Conservation (phyloP, 2,329 filamentous ascomycete species). For the Talaromyces albobiverticillius region DNA sequence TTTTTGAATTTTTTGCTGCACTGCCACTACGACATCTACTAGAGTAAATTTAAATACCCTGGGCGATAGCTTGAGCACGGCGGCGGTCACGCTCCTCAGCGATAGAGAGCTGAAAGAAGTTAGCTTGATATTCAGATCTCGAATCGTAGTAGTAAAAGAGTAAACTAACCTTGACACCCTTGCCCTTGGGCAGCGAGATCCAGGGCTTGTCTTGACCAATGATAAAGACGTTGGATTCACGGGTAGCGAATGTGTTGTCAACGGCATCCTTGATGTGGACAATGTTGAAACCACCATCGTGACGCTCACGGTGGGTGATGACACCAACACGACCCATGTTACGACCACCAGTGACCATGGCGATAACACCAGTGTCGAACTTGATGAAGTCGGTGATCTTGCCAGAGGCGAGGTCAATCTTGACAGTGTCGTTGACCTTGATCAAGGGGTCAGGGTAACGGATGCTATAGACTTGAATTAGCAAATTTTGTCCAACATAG, state of each 20-base stretch:
- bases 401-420: constrained; percentile 94
- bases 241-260: constrained; percentile 99
- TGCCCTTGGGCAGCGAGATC: constrained; percentile 99
- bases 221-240: constrained; percentile 99
- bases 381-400: constrained; percentile 98
- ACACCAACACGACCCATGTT: constrained; percentile 99
- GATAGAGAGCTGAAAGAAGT: constrained; percentile 69
- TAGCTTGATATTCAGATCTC: neutral
- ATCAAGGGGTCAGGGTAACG: constrained; percentile 97
- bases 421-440: constrained; percentile 99
- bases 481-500: constrained; percentile 26
- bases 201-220: constrained; percentile 98
- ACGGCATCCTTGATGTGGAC: constrained; percentile 99
- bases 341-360: constrained; percentile 98
- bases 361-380: constrained; percentile 97
- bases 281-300: constrained; percentile 99
- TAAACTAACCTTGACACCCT: constrained; percentile 81
- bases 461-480: constrained; percentile 64
- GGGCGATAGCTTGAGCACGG: constrained; percentile 64
- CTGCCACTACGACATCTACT: constrained; percentile 1
- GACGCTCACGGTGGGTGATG: constrained; percentile 99
- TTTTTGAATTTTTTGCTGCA: neutral
- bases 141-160: neutral
- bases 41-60: constrained; percentile 41
- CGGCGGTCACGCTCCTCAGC: constrained; percentile 99